phyloP scores from a whole-genome alignment of 2,329 filamentous ascomycete species.

The Xylariaceae sp. region DNA sequence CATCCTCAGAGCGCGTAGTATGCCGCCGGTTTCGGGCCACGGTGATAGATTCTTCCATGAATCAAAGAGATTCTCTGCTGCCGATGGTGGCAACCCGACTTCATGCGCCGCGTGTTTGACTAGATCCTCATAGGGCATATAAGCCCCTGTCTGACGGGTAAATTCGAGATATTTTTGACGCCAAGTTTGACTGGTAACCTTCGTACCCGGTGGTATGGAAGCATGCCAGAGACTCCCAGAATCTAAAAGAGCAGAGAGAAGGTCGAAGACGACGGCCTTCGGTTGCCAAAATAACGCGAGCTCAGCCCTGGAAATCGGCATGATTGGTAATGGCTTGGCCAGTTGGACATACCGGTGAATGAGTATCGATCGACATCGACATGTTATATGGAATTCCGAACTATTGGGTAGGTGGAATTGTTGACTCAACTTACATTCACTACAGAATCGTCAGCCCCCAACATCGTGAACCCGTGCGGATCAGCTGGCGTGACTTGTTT shows the following conservation, averaged over 20 bases:
- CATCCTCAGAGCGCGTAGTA: conserved; percentile 3
- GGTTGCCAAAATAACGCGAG: conserved; percentile 6
- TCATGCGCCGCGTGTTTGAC: conserved; percentile 12
- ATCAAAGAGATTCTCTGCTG: conserved; percentile 7
- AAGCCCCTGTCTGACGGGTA: conserved; percentile 11
- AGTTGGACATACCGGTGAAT: too few species aligned
- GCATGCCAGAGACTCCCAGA: conserved; percentile 16
- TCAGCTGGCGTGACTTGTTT: too few species aligned
- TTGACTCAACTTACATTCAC: too few species aligned
- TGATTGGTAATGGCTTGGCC: background rate
- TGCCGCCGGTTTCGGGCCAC: conserved; percentile 10
- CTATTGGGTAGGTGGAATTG: too few species aligned
- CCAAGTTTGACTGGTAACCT: conserved; percentile 10
- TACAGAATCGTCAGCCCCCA: too few species aligned
- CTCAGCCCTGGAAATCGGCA: too few species aligned
- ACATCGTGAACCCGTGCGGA: too few species aligned
- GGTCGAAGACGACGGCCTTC: conserved; percentile 17
- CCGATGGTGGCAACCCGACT: conserved; percentile 10
- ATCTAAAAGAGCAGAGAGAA: conserved; percentile 14
- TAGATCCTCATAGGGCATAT: conserved; percentile 14
- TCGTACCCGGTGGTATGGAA: conserved; percentile 9
- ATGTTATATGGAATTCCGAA: too few species aligned
- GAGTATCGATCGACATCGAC: too few species aligned
- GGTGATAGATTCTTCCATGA: conserved; percentile 3
- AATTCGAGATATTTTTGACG: conserved; percentile 12